phyloP scores from a whole-genome alignment of 202 grass and related monocot species.

The Musa balbisiana region DNA sequence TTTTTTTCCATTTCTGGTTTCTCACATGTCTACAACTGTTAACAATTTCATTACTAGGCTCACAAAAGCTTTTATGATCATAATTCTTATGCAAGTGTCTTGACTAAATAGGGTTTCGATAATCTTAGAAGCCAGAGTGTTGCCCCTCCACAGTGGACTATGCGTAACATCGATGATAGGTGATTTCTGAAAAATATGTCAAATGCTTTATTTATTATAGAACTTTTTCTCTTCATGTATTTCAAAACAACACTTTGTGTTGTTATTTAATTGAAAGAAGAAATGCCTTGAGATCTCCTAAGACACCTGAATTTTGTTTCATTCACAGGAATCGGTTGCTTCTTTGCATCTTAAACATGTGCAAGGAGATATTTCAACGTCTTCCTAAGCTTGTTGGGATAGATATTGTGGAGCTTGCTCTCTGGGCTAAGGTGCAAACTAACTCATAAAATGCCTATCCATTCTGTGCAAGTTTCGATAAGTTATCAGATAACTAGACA shows the following conservation, averaged over 20 bases:
- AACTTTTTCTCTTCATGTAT: not conserved
- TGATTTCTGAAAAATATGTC: conserved; percentile 28
- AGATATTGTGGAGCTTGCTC: conserved; percentile 96
- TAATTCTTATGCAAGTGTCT: not conserved
- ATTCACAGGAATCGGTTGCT: conserved; percentile 76
- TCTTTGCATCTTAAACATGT: conserved; percentile 84
- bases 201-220: not conserved
- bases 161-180: conserved; percentile 98
- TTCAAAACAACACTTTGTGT: not conserved
- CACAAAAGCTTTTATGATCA: conserved; percentile 15
- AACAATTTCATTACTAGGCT: not conserved
- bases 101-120: conserved; percentile 64
- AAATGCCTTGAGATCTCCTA: not conserved
- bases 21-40: conserved; percentile 8
- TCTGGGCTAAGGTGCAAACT: conserved; percentile 82
- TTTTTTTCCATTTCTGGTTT: conserved; percentile 10
- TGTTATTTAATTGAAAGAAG: conserved; percentile 1
- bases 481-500: not conserved
- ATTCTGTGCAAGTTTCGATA: not conserved
- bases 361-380: conserved; percentile 64
- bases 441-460: not conserved
- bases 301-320: not conserved
- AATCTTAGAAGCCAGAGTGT: conserved; percentile 95
- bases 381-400: conserved; percentile 95
- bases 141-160: conserved; percentile 91